Base-by-base conservation (phyloP, 768 basidiomycete species). In the Mycena venus region DNA sequence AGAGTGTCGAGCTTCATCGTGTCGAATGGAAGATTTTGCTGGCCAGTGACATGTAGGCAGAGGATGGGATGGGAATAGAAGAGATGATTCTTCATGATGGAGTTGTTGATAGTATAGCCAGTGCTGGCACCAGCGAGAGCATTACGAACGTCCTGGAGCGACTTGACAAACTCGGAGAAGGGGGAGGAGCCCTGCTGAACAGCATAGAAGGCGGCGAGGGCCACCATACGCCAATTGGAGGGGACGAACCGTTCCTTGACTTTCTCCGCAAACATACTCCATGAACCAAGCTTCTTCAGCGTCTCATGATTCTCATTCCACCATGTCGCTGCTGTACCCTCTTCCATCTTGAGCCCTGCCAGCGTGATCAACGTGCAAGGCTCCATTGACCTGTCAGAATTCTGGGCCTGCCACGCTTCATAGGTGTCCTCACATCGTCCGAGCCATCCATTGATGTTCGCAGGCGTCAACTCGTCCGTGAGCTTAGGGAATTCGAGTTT, bases 401-500 rank as follows among this genome's bases (percentile, higher is more conserved):
- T 63, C 40, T 27, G 2, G 9, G 62, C 62, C 62, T 63, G 62
- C 62, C 62, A 63, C 19, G 62, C 44, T 29, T 63, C 62, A 19
- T 32, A 36, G 2, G 62, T 63, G 44, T 63, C 62, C 29, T 63
- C 62, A 25, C 62, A 65, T 2, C 63, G 63, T 11, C 63, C 63
- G 19, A 65, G 44, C 63, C 63, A 65, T 9, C 63, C 49, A 19
- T 65, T 17, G n/a, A 65, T 51, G 25, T 34, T 15, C 15, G 63
- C 49, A 2, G 63, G 63, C 4, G 44, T 49, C 31, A 53, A 27
- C 1, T 49, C 44, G 15, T 65, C 63, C 3, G 63, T 49, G 32
- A 65, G 63, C 47, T 65, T 65, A 4, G 63, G 63, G 47, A 65
- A 65, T 27, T 65, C 63, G 21, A 65, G 63, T n/a, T 65, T 65